Conservation (phyloP, 2,329 filamentous ascomycete genomes). For the Nannizziopsis arthrosporioides region DNA sequence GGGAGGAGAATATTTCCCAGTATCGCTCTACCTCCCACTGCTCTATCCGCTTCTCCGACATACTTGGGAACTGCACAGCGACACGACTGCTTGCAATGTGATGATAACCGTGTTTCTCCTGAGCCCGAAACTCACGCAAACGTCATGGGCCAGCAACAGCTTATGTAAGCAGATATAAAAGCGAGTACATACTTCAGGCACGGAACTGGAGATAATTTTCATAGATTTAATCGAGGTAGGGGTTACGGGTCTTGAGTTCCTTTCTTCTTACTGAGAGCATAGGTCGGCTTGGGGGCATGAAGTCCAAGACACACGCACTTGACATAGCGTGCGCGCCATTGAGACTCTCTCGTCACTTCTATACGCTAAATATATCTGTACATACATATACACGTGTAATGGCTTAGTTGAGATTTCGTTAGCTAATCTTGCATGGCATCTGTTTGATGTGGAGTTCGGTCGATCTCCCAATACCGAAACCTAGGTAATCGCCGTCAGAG, state of each 20-base stretch:
- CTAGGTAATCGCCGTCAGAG: too few relatives aligned
- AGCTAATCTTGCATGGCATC: neutral
- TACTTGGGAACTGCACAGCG: conserved; percentile 17
- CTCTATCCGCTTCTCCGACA: conserved; percentile 46
- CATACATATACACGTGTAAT: neutral
- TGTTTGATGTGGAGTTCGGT: neutral
- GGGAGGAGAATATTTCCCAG: conserved; percentile 66
- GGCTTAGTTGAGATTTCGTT: too few relatives aligned
- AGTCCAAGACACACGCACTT: too few relatives aligned
- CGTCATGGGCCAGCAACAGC: neutral
- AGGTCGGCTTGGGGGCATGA: too few relatives aligned
- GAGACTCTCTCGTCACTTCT: neutral
- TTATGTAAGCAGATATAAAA: neutral
- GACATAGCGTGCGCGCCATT: too few relatives aligned
- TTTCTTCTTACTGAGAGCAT: too few relatives aligned
- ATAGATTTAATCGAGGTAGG: neutral
- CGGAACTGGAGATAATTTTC: neutral
- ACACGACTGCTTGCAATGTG: neutral
- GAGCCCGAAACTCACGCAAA: neutral
- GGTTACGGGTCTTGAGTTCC: too few relatives aligned
- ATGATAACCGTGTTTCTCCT: conserved; percentile 1
- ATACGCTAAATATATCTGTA: neutral
- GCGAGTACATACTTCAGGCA: neutral
- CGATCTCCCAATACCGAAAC: neutral
- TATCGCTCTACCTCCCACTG: conserved; percentile 66